phyloP scores from a whole-genome alignment of 306 rosid genomes.

The Trifolium pratense region DNA sequence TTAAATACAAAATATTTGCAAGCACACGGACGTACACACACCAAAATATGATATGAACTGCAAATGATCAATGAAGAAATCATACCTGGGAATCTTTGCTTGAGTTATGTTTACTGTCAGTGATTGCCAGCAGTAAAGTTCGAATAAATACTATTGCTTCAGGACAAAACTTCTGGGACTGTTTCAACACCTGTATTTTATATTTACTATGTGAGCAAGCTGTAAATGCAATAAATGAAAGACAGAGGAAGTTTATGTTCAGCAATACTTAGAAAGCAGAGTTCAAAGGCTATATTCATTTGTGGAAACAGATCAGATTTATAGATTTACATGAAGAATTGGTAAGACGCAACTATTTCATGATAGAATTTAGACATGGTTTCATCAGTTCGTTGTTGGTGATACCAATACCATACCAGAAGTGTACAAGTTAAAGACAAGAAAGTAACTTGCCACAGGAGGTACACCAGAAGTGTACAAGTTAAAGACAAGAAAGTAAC shows the following conservation, averaged over 20 bases:
- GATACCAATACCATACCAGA: conserved; percentile 10
- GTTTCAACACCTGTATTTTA: conserved; percentile 65
- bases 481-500: conserved; percentile 11
- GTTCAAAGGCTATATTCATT: conserved; percentile 31
- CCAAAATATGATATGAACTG: conserved; percentile 19
- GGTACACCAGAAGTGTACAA: conserved; percentile 48
- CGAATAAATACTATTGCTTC: conserved; percentile 76
- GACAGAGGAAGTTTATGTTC: conserved; percentile 17
- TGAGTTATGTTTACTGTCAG: conserved; percentile 49
- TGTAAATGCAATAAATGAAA: conserved; percentile 31
- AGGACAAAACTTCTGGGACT: conserved; percentile 82
- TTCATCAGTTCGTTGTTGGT: conserved; percentile 25
- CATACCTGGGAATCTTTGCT: conserved; percentile 69
- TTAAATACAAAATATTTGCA: not conserved
- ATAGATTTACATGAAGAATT: conserved; percentile 20
- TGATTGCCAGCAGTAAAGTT: conserved; percentile 61
- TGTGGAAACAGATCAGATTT: conserved; percentile 9
- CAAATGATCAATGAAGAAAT: conserved; percentile 23
- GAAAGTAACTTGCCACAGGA: conserved; percentile 11
- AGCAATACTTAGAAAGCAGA: conserved; percentile 1
- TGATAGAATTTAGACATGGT: conserved; percentile 20
- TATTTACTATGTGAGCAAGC: conserved; percentile 38
- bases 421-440: conserved; percentile 1
- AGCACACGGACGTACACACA: not conserved
- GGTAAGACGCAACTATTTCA: conserved; percentile 13